Base-by-base conservation (phyloP, 169 alveolate species). In the Plasmodium ovale region DNA sequence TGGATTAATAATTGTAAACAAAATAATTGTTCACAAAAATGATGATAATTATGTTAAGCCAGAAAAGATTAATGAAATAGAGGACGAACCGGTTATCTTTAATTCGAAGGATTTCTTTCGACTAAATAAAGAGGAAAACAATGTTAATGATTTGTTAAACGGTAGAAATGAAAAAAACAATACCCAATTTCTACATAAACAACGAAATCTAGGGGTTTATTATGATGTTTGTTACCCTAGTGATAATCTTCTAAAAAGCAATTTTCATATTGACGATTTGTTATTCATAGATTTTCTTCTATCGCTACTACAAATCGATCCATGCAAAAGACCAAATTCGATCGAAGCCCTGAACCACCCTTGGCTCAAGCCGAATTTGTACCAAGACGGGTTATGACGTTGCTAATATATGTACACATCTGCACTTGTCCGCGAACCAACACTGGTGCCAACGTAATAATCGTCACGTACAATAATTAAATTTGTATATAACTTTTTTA, bases 281-380 rank as follows among this genome's bases (percentile, higher is more conserved):
- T 69, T 85, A 16, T 85, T 85, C 69, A 25, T 85, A 9, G 74
- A 85, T 85, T 85, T 85, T 23, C 91, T 85, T 29, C 39, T 58
- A 42, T 85, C 91, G 42, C 79, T 94, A 33, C 69, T 97, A 29
- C 95, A 95, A 74, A 93, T 95, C 37, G 97, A 95, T 68, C 98
- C 98, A 19, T 93, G 94, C 87, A 93, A 93, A 56, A 62, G 98
- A 88, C 95, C 92, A 19, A 93, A 91, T 60, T 97, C 99, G 39
- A 95, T 87, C 65, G 98, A 97, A 65, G 99, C 99, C 10, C 94
- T 97, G 64, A 91, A 96, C 73, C 99, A 98, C 71, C 98, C 97
- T 12, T 98, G 99, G 99, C 85, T 93, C 42, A 73, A 91, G 84
- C 92, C 77, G 23, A 84, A 87, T 64, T 71, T 69, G 44, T 85